Conservation (phyloP, 192 early-diverging fungal species). For the Coemansia brasiliensis region DNA sequence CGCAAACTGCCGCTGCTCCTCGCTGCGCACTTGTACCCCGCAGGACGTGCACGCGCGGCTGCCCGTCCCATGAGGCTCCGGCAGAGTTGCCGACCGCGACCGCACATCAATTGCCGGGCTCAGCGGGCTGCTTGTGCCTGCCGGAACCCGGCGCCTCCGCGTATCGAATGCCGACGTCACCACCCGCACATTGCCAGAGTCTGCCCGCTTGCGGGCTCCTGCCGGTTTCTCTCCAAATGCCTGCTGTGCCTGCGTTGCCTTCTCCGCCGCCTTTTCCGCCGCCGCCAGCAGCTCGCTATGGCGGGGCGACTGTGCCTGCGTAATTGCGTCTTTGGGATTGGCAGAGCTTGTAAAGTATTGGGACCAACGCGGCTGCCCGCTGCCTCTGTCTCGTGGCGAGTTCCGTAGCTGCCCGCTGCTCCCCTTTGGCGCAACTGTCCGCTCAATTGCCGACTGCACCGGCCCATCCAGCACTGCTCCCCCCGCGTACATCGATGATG, state of each 20-base stretch:
- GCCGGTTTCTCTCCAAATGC: background rate
- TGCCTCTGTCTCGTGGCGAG: constrained; percentile 7
- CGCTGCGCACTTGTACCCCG: constrained; percentile 19
- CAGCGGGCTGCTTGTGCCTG: constrained; percentile 15
- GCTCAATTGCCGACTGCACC: constrained; percentile 42
- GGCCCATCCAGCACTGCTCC: constrained; percentile 23
- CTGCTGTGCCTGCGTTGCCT: constrained; percentile 6
- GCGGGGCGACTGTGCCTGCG: constrained; percentile 3
- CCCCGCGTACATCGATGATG: constrained; percentile 38
- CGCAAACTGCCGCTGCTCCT: constrained; percentile 55
- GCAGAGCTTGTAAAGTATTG: constrained; percentile 51
- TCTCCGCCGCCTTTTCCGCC: background rate
- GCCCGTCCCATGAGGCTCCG: constrained; percentile 15
- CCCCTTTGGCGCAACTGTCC: constrained; percentile 21
- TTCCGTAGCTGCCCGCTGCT: constrained; percentile 13
- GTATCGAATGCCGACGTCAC: constrained; percentile 27
- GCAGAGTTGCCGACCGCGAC: constrained; percentile 48
- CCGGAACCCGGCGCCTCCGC: constrained; percentile 5
- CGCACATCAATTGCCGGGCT: constrained; percentile 15
- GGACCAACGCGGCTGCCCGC: constrained; percentile 24
- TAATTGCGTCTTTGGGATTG: constrained; percentile 9
- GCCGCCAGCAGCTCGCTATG: background rate
- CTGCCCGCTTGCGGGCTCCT: background rate
- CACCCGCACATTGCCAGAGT: background rate
- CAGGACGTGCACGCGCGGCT: constrained; percentile 37